Evolutionary conservation across 306 rosid species (phyloP).

Genomic region (Quercus gilva): DNA sequence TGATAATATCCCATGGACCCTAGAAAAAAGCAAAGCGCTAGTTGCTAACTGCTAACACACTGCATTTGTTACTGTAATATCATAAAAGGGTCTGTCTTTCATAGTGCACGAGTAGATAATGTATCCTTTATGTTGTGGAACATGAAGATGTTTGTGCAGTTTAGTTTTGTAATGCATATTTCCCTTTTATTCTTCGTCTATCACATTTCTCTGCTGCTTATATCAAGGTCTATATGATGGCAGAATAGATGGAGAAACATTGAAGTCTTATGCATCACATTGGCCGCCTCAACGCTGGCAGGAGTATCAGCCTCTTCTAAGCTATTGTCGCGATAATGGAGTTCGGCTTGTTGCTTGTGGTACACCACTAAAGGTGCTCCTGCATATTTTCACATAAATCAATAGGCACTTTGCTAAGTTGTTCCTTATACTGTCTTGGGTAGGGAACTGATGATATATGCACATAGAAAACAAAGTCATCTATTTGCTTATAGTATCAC

Average conservation of each 20-base stretch:
- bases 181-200: background rate
- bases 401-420: background rate
- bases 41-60: too few species aligned
- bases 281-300: conserved; percentile 91
- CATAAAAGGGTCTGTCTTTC: too few species aligned
- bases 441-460: background rate
- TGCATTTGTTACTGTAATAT: too few species aligned
- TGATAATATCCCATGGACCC: too few species aligned
- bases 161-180: too few species aligned
- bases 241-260: conserved; percentile 89
- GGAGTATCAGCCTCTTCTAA: conserved; percentile 90
- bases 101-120: too few species aligned
- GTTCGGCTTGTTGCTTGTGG: conserved; percentile 80
- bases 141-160: too few species aligned
- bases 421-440: background rate
- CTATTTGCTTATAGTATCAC: background rate
- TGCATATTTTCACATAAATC: conserved; percentile 12
- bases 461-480: conserved; percentile 7
- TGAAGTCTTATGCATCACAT: conserved; percentile 52
- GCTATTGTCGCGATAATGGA: conserved; percentile 73
- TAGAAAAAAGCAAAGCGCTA: too few species aligned
- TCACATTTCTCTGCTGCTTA: conserved; percentile 20
- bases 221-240: conserved; percentile 21
- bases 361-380: conserved; percentile 65
- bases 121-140: too few species aligned